Evolutionary conservation across 805 yeast species (phyloP), one percentile per base, ranked within the genome.

Genomic region (Clavispora asparagi): DNA sequence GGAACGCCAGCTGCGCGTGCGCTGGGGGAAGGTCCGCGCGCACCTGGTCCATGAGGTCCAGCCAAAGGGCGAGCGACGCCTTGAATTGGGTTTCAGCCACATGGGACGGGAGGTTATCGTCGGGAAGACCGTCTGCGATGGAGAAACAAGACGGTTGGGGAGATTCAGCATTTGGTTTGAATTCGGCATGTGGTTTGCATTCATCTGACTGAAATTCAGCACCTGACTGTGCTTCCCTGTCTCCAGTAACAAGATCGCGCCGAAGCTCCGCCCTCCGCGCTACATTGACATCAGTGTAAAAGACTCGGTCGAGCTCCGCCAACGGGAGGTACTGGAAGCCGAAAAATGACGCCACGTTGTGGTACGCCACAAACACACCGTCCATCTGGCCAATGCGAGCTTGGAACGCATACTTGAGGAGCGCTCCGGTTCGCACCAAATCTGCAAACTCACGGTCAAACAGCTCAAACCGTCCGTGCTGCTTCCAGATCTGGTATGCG

Each of bases 301-400:
- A 68, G 1, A 68, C 58, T 33, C 60, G 57, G 61, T 92, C 97
- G 51, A 92, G 77, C 35, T 82, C 87, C 1, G 70, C 64, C 42
- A 91, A 67, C 1, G 96, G 91, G 27, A 92, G 61, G 62, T 92
- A 92, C 63, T 90, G 92, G 64, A 90, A 94, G 3, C 97, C 99
- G 65, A 92, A 88, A 55, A 91, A 78, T 41, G 81, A 70, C 28
- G 79, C 73, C 43, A 89, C 77, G 62, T 91, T 92, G 63, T 92
- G 99, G 63, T 83, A 92, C 0, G 97, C 97, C 13, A 92, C 74
- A 55, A 87, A 89, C 2, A 94, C 88, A 6, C 99, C 99, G 64
- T 91, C 97, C 98, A 94, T 92, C 56, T 86, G 82, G 3, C 98
- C 99, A 37, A 92, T 86, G 51, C 97, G 74, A 0, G 97, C 98